Percentiles rank a stretch among this genome's conserved stretches.
phyloP scores from a whole-genome alignment of 164 flowering plant species.

The Pachysandra terminalis region DNA sequence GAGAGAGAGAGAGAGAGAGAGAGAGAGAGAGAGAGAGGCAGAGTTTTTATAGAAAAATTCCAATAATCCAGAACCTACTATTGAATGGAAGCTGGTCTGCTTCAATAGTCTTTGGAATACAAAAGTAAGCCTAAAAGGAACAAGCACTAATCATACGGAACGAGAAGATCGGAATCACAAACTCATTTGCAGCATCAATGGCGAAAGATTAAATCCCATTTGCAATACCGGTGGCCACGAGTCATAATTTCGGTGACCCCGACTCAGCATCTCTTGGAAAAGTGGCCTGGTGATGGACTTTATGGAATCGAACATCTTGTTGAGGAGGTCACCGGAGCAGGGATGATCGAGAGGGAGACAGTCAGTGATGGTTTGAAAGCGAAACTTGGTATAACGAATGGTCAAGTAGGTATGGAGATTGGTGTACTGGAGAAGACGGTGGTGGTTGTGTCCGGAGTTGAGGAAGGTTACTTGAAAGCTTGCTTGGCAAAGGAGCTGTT shows the following conservation, averaged over 20 bases:
- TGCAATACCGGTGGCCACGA: constrained; percentile 10
- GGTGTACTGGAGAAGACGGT: constrained; percentile 22
- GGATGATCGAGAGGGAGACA: constrained; percentile 30
- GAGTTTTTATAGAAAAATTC: too few relatives aligned
- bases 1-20: too few relatives aligned
- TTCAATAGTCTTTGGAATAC: constrained; percentile 5
- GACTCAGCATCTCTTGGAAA: background rate
- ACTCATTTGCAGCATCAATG: constrained; percentile 13
- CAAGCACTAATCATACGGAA: constrained; percentile 18
- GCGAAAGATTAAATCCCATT: constrained; percentile 16
- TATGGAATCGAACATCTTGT: constrained; percentile 16
- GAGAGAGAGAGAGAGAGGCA: too few relatives aligned
- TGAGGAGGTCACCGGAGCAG: constrained; percentile 17
- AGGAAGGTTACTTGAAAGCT: constrained; percentile 43
- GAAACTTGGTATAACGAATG: constrained; percentile 14
- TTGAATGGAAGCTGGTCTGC: constrained; percentile 33
- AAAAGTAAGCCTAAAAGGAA: too few relatives aligned
- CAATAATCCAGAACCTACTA: constrained; percentile 26
- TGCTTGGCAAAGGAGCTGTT: constrained; percentile 38
- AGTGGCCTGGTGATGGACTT: background rate
- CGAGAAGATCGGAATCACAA: constrained; percentile 9
- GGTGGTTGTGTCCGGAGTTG: constrained; percentile 40
- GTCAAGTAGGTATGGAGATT: constrained; percentile 2
- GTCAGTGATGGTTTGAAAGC: constrained; percentile 29
- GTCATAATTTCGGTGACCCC: background rate